Base-by-base conservation (phyloP, 78 protist species). In the Guillardia theta region DNA sequence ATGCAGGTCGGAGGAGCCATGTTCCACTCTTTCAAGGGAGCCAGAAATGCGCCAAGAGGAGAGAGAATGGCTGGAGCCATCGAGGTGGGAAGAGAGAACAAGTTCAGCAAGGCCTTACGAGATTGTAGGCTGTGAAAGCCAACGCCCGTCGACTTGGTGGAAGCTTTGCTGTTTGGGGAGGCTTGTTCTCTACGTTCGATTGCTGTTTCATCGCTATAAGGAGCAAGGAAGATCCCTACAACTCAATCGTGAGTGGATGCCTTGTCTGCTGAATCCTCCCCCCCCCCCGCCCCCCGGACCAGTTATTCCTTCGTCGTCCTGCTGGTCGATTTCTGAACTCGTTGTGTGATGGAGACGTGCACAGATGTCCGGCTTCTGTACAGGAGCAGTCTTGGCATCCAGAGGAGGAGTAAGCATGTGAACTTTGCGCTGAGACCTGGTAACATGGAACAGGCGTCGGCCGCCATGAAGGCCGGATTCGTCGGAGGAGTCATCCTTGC, bases 111-210 rank as follows among this genome's bases (percentile, higher is more conserved):
- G 44, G 5, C 22, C 2, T 80, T 0, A 22, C 22, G 24, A 2
- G 44, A 77, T 19, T 37, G 19, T 33, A 88, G 62, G 93, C 47
- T 39, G 83, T 54, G 21, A 54, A 48, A 12, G 64, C 46, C 39
- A 90, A 90, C 37, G 41, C 93, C 24, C 1, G 76, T 12, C 64
- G 76, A 12, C 19, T 48, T 18, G 76, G 93, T 0, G 93, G 77
- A 22, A n/a, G 27, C 47, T 53, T 48, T 45, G 41, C 47, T 64
- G 70, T 45, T 47, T 96, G 97, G 97, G 96, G 97, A 15, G 96
- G 96, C 39, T 47, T 95, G 12, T 96, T 96, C 53, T 94, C 95
- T 9, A 92, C 94, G 39, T 96, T 94, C 36, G 97, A 96, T 41
- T 96, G 97, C 92, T 0, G 41, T 27, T 88, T 94, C 41, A 54